These are phyloP conservation scores for Penicillium janthinellum DNA, from an alignment of 2,329 filamentous ascomycete genomes.

Conservation along the genomic window DNA sequence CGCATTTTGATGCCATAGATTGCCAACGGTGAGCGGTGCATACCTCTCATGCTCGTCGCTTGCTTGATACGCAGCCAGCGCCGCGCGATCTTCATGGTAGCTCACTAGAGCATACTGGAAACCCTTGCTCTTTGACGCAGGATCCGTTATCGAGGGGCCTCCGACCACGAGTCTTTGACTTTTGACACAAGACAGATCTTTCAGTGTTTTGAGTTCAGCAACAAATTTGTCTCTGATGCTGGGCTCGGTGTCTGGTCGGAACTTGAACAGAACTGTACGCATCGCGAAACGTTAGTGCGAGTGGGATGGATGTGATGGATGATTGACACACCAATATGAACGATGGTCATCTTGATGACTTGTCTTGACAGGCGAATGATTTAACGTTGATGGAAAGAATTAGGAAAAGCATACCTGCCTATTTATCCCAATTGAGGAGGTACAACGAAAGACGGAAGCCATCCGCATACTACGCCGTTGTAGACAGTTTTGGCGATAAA, in stretches of 20 bases:
- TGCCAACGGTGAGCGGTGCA: neutral
- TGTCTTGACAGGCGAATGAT: too few relatives aligned
- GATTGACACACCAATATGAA: constrained; percentile 28
- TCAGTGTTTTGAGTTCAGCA: constrained; percentile 53
- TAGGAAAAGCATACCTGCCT: neutral
- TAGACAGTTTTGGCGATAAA: too few relatives aligned
- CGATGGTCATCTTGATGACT: constrained; percentile 25
- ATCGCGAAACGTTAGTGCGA: neutral
- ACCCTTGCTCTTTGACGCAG: constrained; percentile 56
- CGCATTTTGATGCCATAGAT: neutral
- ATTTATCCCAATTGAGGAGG: neutral
- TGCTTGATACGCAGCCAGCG: constrained; percentile 55
- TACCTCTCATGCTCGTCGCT: constrained; percentile 56
- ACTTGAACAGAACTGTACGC: constrained; percentile 53
- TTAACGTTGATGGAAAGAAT: neutral
- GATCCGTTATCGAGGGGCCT: constrained; percentile 56
- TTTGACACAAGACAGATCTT: constrained; percentile 52
- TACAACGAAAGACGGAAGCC: too few relatives aligned
- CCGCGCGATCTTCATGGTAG: constrained; percentile 51
- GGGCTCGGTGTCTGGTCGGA: constrained; percentile 45
- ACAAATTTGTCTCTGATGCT: constrained; percentile 51
- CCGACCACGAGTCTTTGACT: constrained; percentile 54
- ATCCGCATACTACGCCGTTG: too few relatives aligned
- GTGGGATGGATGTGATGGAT: too few relatives aligned
- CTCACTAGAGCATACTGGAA: constrained; percentile 56